Evolutionary conservation across 225 moss, liverwort and hornwort species (phyloP).

Genomic region (Neckera pumila): DNA sequence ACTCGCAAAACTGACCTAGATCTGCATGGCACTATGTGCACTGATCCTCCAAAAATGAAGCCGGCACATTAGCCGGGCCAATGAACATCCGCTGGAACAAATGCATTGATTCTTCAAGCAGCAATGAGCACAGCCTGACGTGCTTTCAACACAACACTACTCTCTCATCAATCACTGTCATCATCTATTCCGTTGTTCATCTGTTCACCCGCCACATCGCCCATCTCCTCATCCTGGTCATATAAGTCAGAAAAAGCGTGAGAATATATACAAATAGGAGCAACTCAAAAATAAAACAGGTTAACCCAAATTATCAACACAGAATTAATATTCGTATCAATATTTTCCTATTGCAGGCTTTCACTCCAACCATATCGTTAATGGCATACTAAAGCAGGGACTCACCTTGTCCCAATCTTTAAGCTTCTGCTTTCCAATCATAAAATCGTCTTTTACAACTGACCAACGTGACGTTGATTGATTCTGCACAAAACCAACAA

Average conservation of each 20-base stretch:
- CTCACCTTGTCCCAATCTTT: conserved; percentile 82
- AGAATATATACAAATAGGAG: neutral
- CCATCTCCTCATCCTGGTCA: conserved; percentile 43
- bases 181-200: conserved; percentile 6
- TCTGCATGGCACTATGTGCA: neutral
- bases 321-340: neutral
- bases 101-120: neutral
- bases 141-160: neutral
- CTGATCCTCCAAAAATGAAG: neutral
- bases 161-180: conserved; percentile 18
- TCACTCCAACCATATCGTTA: neutral
- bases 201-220: conserved; percentile 9
- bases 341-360: neutral
- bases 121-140: neutral
- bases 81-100: neutral
- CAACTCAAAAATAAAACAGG: neutral
- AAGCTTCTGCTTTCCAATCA: conserved; percentile 66
- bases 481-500: conserved; percentile 9
- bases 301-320: neutral
- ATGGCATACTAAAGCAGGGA: neutral
- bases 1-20: neutral
- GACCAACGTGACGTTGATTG: conserved; percentile 49
- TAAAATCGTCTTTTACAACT: conserved; percentile 60
- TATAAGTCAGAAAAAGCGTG: neutral
- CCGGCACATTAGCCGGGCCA: neutral